Base-by-base conservation (phyloP, 768 basidiomycete genomes). In the Favolaschia claudopus region DNA sequence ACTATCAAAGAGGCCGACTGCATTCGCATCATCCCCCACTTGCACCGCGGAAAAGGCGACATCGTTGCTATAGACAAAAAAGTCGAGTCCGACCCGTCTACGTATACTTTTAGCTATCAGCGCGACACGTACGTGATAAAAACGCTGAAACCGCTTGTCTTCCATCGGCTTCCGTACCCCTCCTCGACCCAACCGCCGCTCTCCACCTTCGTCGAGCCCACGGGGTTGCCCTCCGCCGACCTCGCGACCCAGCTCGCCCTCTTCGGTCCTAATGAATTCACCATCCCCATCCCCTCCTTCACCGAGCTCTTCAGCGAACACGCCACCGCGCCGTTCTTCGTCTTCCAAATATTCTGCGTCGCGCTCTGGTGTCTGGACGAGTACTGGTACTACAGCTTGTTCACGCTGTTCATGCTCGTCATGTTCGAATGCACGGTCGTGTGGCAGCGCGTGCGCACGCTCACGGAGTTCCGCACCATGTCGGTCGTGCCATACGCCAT, bases 381-480 rank as follows among this genome's bases (percentile, higher is more conserved):
- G 72, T 99, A 99, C 73, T 98, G 95, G 96, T 98, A 97, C 73
- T 99, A 98, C 81, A 91, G 92, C 54, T 74, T 99, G 36, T 99
- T 99, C 78, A 99, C 97, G 2, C 81, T 96, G 24, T 98, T 99
- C 85, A 99, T 99, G 97, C 82, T 99, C 32, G 78, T 99, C 43
- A 91, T 97, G 62, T 99, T 99, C 70, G 97, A 99, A 76, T 99
- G 96, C 76, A 99, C 97, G 1, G 95, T 97, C 22, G 96, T 99
- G 28, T 99, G 92, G 88, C 97, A 98, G 94, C 92, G 97, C n/a
- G 83, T 98, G 17, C 83, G 87, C 67, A 99, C 97, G 5, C 75
- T 99, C 43, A 92, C 89, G 10, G 97, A 99, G 73, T 99, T 99
- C 77, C 82, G 96, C 55, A 97, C 96, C 1, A 99, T 99, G 97